Conservation (phyloP, 345 rosid genomes). For the Corymbia maculata region DNA sequence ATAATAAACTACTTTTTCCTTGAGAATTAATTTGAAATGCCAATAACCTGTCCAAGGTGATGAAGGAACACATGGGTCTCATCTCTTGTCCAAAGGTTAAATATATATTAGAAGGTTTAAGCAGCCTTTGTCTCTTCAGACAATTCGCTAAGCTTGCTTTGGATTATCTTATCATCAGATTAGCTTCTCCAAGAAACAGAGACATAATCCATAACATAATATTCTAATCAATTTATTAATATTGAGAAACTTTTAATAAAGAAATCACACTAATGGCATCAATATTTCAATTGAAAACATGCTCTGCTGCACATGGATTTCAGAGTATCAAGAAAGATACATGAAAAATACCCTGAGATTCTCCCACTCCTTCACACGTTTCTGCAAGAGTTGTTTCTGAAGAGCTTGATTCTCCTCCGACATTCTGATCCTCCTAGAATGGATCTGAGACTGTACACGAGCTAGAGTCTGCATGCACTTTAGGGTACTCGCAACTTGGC, state of each 20-base stretch:
- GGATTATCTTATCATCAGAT: background rate
- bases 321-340: background rate
- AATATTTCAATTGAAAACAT: background rate
- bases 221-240: background rate
- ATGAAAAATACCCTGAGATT: constrained; percentile 39
- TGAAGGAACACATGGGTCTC: background rate
- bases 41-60: background rate
- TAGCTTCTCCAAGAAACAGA: background rate
- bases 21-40: background rate
- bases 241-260: too few species aligned
- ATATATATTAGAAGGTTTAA: background rate
- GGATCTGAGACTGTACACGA: constrained; percentile 82
- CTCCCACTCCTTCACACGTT: constrained; percentile 81
- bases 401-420: constrained; percentile 90
- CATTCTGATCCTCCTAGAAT: constrained; percentile 69
- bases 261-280: background rate
- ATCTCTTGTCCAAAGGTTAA: background rate
- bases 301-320: background rate
- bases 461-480: constrained; percentile 86
- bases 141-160: background rate
- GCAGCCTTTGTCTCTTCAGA: background rate
- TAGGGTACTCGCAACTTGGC: constrained; percentile 74
- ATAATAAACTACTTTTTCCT: too few species aligned
- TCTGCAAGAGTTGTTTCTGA: constrained; percentile 80
- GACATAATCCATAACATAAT: background rate